These are phyloP conservation scores for Ceratorhiza oryzae-sativae DNA, from an alignment of 1,284 basidiomycete genomes.

Conservation along the genomic window DNA sequence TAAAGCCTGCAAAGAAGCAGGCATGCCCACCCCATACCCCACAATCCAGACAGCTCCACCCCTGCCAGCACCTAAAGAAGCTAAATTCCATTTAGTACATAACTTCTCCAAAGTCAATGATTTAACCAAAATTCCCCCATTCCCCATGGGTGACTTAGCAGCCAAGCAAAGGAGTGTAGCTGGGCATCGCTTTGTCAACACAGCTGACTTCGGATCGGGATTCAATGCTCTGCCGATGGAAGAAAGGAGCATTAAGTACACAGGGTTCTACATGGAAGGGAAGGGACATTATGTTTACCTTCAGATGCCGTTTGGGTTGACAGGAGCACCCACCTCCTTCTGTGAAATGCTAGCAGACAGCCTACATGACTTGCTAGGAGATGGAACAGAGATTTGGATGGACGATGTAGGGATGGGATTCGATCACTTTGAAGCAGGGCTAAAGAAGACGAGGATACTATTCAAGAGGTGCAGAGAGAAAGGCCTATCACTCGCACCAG, in stretches of 20 bases:
- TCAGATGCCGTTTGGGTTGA: conserved; percentile 55
- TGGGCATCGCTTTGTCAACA: conserved; percentile 49
- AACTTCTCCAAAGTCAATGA: conserved; percentile 52
- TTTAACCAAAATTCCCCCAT: conserved; percentile 50
- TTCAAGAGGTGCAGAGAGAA: conserved; percentile 43
- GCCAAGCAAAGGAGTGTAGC: conserved; percentile 50
- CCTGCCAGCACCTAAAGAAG: background rate
- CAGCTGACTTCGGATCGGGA: conserved; percentile 52
- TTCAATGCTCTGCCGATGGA: conserved; percentile 52
- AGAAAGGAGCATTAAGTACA: conserved; percentile 50
- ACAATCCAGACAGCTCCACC: background rate
- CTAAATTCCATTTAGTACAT: conserved; percentile 52
- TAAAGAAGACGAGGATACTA: conserved; percentile 44
- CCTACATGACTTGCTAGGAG: conserved; percentile 53
- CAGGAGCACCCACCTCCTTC: conserved; percentile 55
- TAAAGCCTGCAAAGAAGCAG: conserved; percentile 47
- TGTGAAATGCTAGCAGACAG: conserved; percentile 52
- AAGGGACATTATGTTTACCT: conserved; percentile 53
- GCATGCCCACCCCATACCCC: conserved; percentile 38
- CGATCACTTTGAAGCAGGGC: conserved; percentile 46
- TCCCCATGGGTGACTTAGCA: conserved; percentile 52
- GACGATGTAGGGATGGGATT: conserved; percentile 50
- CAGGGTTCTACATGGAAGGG: conserved; percentile 54
- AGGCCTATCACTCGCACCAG: conserved; percentile 49
- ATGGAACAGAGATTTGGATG: conserved; percentile 55